phyloP scores from a whole-genome alignment of 768 basidiomycete genomes.

The Russula sp. region DNA sequence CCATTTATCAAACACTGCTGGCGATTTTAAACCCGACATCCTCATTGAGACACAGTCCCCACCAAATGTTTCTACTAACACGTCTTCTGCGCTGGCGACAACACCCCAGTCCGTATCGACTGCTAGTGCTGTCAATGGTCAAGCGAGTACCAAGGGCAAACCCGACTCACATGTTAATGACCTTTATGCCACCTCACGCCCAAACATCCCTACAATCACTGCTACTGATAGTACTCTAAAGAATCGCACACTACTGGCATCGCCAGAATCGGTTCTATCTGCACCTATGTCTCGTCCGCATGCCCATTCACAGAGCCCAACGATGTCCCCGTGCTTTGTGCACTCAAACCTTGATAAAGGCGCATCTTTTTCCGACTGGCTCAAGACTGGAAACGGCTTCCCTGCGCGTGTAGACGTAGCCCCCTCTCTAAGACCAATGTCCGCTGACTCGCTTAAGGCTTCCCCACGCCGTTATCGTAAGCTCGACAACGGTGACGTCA shows the following conservation, averaged over 20 bases:
- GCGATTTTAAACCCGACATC: constrained; percentile 32
- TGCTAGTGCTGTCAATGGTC: neutral
- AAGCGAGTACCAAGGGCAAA: neutral
- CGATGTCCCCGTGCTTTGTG: constrained; percentile 82
- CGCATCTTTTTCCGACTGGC: constrained; percentile 70
- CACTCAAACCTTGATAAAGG: constrained; percentile 87
- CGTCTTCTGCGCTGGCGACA: neutral
- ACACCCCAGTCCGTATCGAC: neutral
- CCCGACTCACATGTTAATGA: neutral
- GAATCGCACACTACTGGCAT: constrained; percentile 6
- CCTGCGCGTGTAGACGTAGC: constrained; percentile 42
- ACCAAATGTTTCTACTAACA: constrained; percentile 13
- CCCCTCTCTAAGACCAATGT: constrained; percentile 36
- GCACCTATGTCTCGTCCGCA: constrained; percentile 16
- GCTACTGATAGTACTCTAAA: neutral
- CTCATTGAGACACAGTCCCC: constrained; percentile 33
- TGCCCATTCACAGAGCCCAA: constrained; percentile 28
- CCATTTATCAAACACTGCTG: constrained; percentile 27
- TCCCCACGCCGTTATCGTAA: constrained; percentile 24
- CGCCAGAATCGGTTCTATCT: neutral
- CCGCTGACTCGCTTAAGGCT: constrained; percentile 16
- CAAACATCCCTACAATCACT: neutral
- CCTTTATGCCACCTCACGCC: neutral
- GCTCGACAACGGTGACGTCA: constrained; percentile 19
- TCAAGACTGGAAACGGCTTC: constrained; percentile 29